Evolutionary conservation across 108 stramenopile species (phyloP), one percentile per base, ranked within the genome.

Genomic region (Skeletonema marinoi): DNA sequence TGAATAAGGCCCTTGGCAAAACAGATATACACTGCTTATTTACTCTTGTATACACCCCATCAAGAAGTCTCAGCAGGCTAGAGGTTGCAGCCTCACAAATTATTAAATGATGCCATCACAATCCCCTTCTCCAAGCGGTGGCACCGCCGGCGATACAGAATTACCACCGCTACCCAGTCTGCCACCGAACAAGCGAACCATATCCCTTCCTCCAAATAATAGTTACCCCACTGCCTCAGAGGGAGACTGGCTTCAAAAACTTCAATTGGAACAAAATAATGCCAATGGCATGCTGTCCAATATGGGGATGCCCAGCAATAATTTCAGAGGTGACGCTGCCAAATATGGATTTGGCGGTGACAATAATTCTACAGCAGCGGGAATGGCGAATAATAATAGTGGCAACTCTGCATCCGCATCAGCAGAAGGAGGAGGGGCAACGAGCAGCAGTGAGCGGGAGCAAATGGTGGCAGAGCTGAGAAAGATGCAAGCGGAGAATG

Each of bases 241-340:
- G 54, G 54, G 54, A 56, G 54, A 56, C 25, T 56, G 54, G 54
- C 54, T 25, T 56, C 54, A 56, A 29, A 56, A 25, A 25, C 54
- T 56, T 56, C 25, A 56, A 56, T 56, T 56, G 54, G 54, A 56
- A 56, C 17, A 19, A 17, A n/a, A 46, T 46, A 3, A 46, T 46
- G 16, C 4, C 16, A 46, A 46, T 46, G 44, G 2, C 10, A 10
- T 41, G 39, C 10, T 41, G 11, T 36, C 4, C 6, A 36, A 9
- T 6, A 42, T 42, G 41, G 44, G 44, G 44, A 5, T 3, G 44
- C 11, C 16, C 3, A 16, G n/a, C 11, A 46, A 16, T n/a, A 46
- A 16, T 46, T 46, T 4, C 2, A 5, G 5, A n/a, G 16, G 16
- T 36, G 35, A 36, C 1, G 35, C 4, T 36, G 35, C 3, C 44